These are phyloP conservation scores for Aspergillus heteromorphus DNA, from an alignment of 495 filamentous ascomycete genomes.

Conservation along the genomic window DNA sequence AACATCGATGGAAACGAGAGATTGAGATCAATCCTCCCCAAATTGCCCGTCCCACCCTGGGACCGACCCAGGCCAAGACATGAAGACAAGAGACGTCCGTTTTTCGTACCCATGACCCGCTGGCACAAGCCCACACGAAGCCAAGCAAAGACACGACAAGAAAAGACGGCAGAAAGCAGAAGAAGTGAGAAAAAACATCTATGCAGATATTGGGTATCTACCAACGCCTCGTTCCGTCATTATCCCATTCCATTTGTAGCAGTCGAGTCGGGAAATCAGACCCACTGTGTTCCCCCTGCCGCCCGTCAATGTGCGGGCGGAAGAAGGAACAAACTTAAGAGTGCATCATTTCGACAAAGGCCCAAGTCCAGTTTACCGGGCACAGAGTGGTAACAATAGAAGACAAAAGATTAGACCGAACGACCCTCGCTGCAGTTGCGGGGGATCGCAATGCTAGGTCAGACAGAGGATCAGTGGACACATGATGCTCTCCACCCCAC, in stretches of 20 bases:
- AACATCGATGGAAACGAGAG: background rate
- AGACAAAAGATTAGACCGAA: constrained; percentile 16
- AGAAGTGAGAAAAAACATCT: constrained; percentile 32
- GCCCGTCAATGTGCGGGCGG: constrained; percentile 15
- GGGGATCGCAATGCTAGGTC: constrained; percentile 13
- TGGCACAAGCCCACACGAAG: constrained; percentile 7
- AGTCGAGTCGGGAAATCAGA: constrained; percentile 20
- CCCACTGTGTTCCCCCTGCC: constrained; percentile 22
- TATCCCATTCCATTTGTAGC: constrained; percentile 35
- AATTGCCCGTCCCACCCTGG: background rate
- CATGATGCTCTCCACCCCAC: constrained; percentile 33
- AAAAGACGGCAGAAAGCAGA: constrained; percentile 25
- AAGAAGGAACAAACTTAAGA: constrained; percentile 18
- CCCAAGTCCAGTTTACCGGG: constrained; percentile 34
- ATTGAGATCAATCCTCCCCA: background rate
- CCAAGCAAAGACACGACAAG: constrained; percentile 24
- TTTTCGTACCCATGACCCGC: constrained; percentile 12
- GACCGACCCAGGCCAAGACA: constrained; percentile 11
- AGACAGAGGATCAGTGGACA: constrained; percentile 21
- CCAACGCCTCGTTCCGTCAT: constrained; percentile 47
- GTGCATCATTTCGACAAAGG: constrained; percentile 29
- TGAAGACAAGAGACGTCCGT: constrained; percentile 15
- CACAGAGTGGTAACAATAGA: constrained; percentile 27
- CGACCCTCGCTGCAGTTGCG: constrained; percentile 17
- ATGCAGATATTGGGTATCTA: constrained; percentile 47